phyloP scores from a whole-genome alignment of 768 basidiomycete species.

The Tulasnella sp. region DNA sequence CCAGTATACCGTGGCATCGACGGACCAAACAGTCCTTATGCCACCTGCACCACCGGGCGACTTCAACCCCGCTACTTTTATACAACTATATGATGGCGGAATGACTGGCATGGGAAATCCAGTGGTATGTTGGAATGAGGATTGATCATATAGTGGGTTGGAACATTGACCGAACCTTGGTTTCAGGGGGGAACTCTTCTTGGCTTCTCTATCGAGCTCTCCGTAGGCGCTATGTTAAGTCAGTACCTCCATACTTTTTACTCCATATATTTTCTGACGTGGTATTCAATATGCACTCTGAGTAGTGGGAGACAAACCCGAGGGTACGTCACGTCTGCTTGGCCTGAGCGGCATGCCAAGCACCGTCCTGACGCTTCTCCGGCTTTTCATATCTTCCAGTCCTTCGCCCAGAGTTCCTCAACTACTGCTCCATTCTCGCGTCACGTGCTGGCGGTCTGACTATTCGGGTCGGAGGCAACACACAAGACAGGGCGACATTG shows the following conservation, averaged over 20 bases:
- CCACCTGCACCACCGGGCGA: conserved; percentile 1
- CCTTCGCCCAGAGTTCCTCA: conserved; percentile 35
- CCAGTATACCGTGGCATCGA: background rate
- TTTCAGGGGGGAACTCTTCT: conserved; percentile 37
- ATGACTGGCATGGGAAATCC: background rate
- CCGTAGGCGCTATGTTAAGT: conserved; percentile 43
- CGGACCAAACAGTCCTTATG: background rate
- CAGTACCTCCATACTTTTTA: conserved; percentile 19
- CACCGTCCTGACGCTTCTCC: background rate
- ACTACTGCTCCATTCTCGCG: conserved; percentile 33
- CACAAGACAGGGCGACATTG: conserved; percentile 29
- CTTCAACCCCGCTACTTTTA: background rate
- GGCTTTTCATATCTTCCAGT: conserved; percentile 12
- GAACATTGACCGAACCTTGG: background rate
- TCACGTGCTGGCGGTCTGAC: conserved; percentile 31
- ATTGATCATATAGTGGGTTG: background rate
- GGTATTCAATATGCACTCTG: background rate
- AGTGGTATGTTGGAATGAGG: background rate
- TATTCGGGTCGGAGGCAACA: conserved; percentile 41
- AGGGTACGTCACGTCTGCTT: background rate
- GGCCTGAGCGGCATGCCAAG: background rate
- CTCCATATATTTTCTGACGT: background rate
- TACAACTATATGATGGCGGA: conserved; percentile 11
- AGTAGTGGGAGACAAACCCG: background rate
- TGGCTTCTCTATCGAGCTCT: conserved; percentile 55